phyloP scores from a whole-genome alignment of 1,284 basidiomycete species.

The Puccinia horiana region DNA sequence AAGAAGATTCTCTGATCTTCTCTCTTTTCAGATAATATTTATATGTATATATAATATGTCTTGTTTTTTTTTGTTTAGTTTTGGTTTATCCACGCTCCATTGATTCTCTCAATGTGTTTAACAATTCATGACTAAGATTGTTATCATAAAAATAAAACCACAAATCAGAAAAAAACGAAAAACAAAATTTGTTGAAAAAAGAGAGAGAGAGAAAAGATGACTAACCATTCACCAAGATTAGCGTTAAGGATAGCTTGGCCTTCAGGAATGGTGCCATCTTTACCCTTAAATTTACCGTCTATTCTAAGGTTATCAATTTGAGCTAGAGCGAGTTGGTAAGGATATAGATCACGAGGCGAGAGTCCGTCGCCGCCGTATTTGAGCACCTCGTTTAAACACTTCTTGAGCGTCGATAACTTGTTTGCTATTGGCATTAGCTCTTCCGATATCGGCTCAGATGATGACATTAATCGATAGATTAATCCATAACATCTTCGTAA shows the following conservation, averaged over 20 bases:
- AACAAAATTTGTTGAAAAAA: slow-evolving; percentile 23
- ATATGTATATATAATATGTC: too few species aligned
- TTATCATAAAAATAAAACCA: too few species aligned
- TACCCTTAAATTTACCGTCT: slow-evolving; percentile 86
- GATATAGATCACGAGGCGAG: slow-evolving; percentile 94
- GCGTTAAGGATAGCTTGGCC: slow-evolving; percentile 96
- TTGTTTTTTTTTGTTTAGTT: too few species aligned
- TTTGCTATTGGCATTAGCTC: slow-evolving; percentile 95
- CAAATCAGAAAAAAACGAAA: slow-evolving; percentile 39
- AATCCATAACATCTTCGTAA: slow-evolving; percentile 92
- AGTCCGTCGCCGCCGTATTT: slow-evolving; percentile 83
- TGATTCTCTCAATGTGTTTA: slow-evolving; percentile 45
- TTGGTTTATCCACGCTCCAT: slow-evolving; percentile 40
- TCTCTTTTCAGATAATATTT: too few species aligned
- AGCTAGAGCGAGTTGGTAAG: slow-evolving; percentile 74
- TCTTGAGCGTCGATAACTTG: slow-evolving; percentile 85
- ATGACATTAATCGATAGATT: slow-evolving; percentile 89
- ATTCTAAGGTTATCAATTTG: slow-evolving; percentile 91
- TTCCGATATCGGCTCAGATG: slow-evolving; percentile 98
- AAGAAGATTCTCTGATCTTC: too few species aligned
- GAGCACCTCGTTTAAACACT: slow-evolving; percentile 92
- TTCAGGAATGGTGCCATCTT: slow-evolving; percentile 78
- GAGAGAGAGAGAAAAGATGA: slow-evolving; percentile 53
- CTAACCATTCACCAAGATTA: slow-evolving; percentile 81
- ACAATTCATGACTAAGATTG: slow-evolving; percentile 38